Conservation (phyloP, 768 basidiomycete genomes). For the Tulasnella sp. region DNA sequence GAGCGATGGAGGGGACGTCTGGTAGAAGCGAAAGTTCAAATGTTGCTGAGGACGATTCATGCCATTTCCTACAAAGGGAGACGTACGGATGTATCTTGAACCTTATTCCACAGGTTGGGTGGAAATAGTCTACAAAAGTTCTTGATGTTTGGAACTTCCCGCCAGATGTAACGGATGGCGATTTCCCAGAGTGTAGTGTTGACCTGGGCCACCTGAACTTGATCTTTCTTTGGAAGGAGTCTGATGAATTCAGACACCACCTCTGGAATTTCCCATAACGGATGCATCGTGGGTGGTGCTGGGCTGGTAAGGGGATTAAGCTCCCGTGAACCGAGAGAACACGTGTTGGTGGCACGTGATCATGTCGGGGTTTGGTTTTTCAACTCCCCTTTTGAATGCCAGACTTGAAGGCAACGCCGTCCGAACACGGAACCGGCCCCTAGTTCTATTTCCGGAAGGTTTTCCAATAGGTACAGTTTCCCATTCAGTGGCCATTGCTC, state of each 20-base stretch:
- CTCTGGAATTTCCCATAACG: background rate
- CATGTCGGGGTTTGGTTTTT: no score
- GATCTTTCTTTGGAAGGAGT: background rate
- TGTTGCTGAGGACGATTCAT: background rate
- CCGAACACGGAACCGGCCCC: no score
- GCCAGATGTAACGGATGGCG: background rate
- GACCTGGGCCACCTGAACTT: background rate
- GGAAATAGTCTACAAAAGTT: background rate
- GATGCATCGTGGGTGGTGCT: background rate
- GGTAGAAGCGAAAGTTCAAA: background rate
- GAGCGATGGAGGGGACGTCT: background rate
- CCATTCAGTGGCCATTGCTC: no score
- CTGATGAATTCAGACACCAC: background rate
- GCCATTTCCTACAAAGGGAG: background rate
- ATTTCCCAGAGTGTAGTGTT: background rate
- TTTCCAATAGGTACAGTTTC: no score
- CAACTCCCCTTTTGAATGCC: no score
- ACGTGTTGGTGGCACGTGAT: background rate
- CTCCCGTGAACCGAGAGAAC: background rate
- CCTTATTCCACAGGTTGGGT: background rate
- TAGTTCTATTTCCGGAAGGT: no score
- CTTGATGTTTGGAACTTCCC: background rate
- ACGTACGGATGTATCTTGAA: background rate
- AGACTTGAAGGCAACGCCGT: no score
- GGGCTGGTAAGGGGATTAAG: background rate